Evolutionary conservation across 257 asterid genomes (phyloP).

Genomic region (Solanum acaule): DNA sequence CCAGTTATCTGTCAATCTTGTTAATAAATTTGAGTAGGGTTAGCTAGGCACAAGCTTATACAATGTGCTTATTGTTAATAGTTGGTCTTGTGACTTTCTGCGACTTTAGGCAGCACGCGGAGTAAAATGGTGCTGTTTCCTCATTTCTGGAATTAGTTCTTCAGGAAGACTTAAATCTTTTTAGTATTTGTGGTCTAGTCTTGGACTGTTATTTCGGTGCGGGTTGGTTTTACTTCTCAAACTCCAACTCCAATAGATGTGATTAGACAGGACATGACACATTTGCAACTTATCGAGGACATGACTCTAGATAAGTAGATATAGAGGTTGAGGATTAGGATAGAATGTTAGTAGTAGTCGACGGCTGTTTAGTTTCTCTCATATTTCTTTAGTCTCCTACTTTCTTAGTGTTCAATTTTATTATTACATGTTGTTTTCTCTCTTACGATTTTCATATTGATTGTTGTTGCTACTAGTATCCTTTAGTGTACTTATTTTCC

Average conservation of each 20-base stretch:
- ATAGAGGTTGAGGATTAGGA: rapidly evolving
- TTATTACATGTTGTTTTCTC: too few species aligned
- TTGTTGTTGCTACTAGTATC: background rate
- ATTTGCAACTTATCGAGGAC: rapidly evolving
- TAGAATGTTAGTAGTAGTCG: too few species aligned
- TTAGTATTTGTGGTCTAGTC: background rate
- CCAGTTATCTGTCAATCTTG: background rate
- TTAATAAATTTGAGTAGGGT: background rate
- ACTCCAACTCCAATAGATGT: too few species aligned
- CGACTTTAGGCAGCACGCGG: background rate
- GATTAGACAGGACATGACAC: too few species aligned
- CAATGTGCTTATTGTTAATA: background rate
- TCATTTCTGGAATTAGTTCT: background rate
- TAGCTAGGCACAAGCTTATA: background rate
- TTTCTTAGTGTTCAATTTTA: too few species aligned
- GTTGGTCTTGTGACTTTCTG: background rate
- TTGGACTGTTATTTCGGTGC: background rate
- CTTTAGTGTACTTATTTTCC: too few species aligned
- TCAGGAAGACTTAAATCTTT: background rate
- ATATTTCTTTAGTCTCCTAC: too few species aligned
- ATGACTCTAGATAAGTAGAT: background rate
- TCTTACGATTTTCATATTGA: too few species aligned
- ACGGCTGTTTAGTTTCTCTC: too few species aligned
- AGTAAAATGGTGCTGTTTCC: background rate
- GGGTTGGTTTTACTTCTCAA: background rate